Base-by-base conservation (phyloP, 2,329 filamentous ascomycete genomes). In the Fusarium pseudoanthophilum region DNA sequence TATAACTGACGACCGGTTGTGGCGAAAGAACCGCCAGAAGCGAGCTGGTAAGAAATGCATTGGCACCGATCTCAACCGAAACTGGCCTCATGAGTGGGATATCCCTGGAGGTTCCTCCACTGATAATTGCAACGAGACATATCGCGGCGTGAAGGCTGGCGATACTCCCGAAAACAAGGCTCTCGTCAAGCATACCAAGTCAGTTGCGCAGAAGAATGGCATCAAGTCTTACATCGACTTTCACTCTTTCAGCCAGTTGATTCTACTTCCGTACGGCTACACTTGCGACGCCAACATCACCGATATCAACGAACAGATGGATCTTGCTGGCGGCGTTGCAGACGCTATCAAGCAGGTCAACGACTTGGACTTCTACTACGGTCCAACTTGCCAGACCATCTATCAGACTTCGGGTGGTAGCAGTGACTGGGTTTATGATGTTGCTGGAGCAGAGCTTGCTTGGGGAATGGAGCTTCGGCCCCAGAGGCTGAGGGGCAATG, bases 211-310 rank as follows among this genome's bases (percentile, higher is more conserved):
- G 68, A 62, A 26, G 34, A 67, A 62, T 2, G 87, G 88, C 2
- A 82, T 92, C 45, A 87, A 88, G 75, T 83, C 91, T 5, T 92
- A 88, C 80, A 87, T 92, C 71, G 91, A 92, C 80, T 89, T 88
- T 78, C 91, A 92, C 81, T 86, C 88, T 0, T 92, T 91, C 80
- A 87, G 85, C 16, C 90, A 92, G 63, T 83, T 89, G 37, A 86
- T 91, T 66, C 84, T 89, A 65, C 83, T 75, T 67, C 84, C 88
- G 4, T 92, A 91, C 75, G 90, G 90, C 40, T 91, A 90, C 80
- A 87, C 86, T 7, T 91, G 89, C 82, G 81, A 80, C 28, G 82
- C 79, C 21, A 78, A 82, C 18, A 78, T 87, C 10, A 80, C 83
- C 57, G 86, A 89, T 68, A 81, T 87, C 62, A 77, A 82, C 13